Evolutionary conservation across 2,329 filamentous ascomycete genomes (phyloP), one percentile per base, ranked within the genome.

Genomic region (Dothistroma septosporum): DNA sequence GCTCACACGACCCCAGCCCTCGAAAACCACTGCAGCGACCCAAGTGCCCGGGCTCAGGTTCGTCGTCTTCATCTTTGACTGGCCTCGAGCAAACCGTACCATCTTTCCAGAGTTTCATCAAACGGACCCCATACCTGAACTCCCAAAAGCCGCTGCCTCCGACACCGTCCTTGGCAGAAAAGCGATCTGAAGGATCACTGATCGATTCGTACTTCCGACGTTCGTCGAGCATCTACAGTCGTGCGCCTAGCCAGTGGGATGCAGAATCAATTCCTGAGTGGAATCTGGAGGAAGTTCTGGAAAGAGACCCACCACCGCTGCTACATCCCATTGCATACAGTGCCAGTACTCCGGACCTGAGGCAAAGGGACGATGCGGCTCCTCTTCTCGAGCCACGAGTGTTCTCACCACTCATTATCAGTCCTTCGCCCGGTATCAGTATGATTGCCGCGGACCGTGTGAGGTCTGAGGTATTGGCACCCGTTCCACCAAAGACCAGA

Each of bases 141-240:
- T 61, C 65, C 9, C 50, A 67, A 2, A 75, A 74, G 58, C 69
- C 73, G 14, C 66, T 74, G 3, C 73, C 72, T 9, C 71, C 72
- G 6, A 64, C 66, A 19, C 71, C 72, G 41, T 21, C 72, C 37
- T 14, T 60, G 33, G 54, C 46, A 12, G 33, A 53, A 9, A 49
- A 53, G 35, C 47, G 19, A 12, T 57, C 57, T n/a, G 46, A 53
- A 21, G 53, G n/a, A 19, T 54, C 47, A 4, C 24, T 56, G 28
- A 32, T 21, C 9, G 53, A 59, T 24, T 46, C 44, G 12, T 44
- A 57, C 24, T 32, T 52, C 32, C 64, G 68, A 50, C 61, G 71
- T 9, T 64, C 70, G 9, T 73, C 72, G 6, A 75, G 73, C 54
- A 66, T 74, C 28, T 75, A 75, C 57, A 75, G 73, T 49, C 69